A percentile compares a stretch with the other conserved stretches of the same genome.
Conservation (phyloP, 208 protist genomes). For the Leishmania mexicana region DNA sequence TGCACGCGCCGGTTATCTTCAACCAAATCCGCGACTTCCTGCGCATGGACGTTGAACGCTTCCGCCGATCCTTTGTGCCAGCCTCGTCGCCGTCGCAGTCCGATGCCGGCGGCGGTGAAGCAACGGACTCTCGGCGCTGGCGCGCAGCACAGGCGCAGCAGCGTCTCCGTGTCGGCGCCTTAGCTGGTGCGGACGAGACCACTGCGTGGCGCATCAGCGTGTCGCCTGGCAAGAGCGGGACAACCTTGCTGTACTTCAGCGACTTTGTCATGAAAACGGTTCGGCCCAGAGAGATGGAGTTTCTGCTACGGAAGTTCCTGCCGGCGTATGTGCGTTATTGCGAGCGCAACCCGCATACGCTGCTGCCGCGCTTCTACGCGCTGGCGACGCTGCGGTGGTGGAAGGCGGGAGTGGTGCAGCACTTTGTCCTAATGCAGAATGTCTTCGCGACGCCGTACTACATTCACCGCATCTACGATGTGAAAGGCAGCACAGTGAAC, state of each 20-base stretch:
- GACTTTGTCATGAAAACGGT: constrained; percentile 92
- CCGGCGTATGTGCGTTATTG: constrained; percentile 78
- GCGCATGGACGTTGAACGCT: constrained; percentile 52
- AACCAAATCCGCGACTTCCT: constrained; percentile 79
- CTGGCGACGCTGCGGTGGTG: constrained; percentile 74
- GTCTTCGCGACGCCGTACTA: constrained; percentile 88
- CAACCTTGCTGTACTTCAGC: constrained; percentile 87
- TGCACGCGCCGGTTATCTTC: constrained; percentile 83
- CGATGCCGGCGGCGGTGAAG: background rate
- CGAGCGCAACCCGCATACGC: constrained; percentile 82
- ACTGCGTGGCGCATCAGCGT: constrained; percentile 72
- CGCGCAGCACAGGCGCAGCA: constrained; percentile 15
- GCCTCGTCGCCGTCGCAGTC: background rate
- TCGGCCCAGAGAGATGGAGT: constrained; percentile 72
- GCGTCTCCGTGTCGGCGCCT: constrained; percentile 1
- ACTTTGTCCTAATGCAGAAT: constrained; percentile 94
- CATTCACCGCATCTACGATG: constrained; percentile 92
- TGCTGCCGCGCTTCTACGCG: constrained; percentile 87
- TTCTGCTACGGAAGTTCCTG: constrained; percentile 72
- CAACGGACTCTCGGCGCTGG: background rate
- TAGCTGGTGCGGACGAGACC: constrained; percentile 20
- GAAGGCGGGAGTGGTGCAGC: constrained; percentile 45
- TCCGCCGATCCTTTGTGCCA: constrained; percentile 33
- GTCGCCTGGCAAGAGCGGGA: constrained; percentile 87
- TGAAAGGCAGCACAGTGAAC: constrained; percentile 91